Evolutionary conservation across 768 basidiomycete genomes (phyloP).

Genomic region (Lactarius akahatsu): DNA sequence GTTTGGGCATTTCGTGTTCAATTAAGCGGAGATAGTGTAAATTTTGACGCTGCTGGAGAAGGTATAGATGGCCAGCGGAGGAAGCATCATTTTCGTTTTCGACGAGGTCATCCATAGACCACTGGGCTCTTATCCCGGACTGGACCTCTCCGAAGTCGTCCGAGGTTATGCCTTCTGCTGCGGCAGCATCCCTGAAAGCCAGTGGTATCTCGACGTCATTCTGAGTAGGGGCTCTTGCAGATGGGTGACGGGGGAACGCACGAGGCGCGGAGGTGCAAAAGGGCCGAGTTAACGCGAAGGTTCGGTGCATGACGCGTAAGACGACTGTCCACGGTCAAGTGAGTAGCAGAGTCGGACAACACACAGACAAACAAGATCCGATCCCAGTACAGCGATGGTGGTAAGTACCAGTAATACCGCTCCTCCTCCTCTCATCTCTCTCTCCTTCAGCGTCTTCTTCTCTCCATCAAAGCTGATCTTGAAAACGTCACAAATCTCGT

Average conservation of each 20-base stretch:
- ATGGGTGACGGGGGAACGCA: conserved; percentile 22
- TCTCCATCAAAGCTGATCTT: conserved; percentile 76
- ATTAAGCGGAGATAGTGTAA: conserved; percentile 81
- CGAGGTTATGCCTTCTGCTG: conserved; percentile 30
- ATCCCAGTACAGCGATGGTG: conserved; percentile 3
- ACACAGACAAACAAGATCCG: conserved; percentile 27
- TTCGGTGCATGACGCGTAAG: conserved; percentile 1
- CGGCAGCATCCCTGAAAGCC: conserved; percentile 17
- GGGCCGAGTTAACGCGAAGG: conserved; percentile 24
- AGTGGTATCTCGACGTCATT: conserved; percentile 15
- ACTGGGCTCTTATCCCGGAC: conserved; percentile 8
- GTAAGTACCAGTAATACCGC: conserved; percentile 8
- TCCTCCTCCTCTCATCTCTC: conserved; percentile 16
- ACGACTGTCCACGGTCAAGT: neutral
- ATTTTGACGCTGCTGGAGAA: conserved; percentile 71
- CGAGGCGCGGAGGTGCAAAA: conserved; percentile 34
- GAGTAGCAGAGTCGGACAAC: conserved; percentile 1
- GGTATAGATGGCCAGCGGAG: conserved; percentile 65
- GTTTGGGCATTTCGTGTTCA: conserved; percentile 84
- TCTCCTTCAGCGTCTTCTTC: conserved; percentile 48
- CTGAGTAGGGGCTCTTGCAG: conserved; percentile 4
- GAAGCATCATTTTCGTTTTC: conserved; percentile 63
- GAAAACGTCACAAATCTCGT: conserved; percentile 72
- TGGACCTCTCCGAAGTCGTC: conserved; percentile 19
- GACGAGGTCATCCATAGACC: conserved; percentile 35